Evolutionary conservation across 108 stramenopile genomes (phyloP), one percentile per base, ranked within the genome.

Genomic region (Skeletonema potamos): DNA sequence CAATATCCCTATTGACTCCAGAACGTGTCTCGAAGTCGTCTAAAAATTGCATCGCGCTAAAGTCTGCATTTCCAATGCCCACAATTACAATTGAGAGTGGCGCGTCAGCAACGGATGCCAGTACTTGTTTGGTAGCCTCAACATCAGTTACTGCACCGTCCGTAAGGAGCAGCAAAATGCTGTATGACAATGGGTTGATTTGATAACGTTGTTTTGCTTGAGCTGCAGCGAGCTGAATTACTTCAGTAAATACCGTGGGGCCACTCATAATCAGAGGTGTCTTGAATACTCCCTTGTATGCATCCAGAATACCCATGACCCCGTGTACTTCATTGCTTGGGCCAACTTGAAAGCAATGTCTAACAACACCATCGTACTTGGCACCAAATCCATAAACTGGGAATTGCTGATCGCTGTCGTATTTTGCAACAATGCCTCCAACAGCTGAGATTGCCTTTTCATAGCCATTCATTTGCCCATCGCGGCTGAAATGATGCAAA

Each of bases 331-430:
- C 85, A 29, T 64, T 46, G 4, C 18, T 34, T 18, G 76, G 44
- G 27, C 92, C 89, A 44, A 85, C 85, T 51, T 87, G 87, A 64
- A 93, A 93, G 58, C 85, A 88, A 68, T 93, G 92, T 6, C 82
- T 56, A 3, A 90, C 84, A 36, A 86, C 83, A 7, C 92, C 92
- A 62, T 79, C 84, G 64, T 91, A 86, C 84, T 95, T 95, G 29
- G 93, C 95, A 18, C 97, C 97, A 74, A 97, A 97, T 4, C 97
- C 97, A 41, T 54, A 88, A 0, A 97, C 92, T 33, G 90, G 92
- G 43, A 91, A 92, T 57, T 63, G 81, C 64, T 92, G 83, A 81
- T 97, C 92, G 4, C 64, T 69, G 75, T 97, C 96, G 66, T 96
- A 97, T 48, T 87, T 85, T 22, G 66, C 58, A 15, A 94, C 64